Conservation (phyloP, 495 filamentous ascomycete species). For the Neurospora tetrasperma region DNA sequence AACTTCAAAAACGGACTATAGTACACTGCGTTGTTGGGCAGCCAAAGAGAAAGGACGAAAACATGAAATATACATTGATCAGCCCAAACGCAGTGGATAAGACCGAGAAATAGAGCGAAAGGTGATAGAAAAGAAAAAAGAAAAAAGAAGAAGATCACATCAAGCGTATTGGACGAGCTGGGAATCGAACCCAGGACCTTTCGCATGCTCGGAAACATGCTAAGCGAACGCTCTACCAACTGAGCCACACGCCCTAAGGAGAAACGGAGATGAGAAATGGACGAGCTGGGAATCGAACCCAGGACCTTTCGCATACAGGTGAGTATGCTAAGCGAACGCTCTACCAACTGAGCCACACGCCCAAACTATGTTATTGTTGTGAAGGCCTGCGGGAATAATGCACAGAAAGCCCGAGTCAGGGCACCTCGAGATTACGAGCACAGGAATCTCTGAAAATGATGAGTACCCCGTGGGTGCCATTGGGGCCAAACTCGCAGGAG, state of each 20-base stretch:
- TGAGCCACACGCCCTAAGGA: neutral
- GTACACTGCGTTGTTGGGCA: too few species aligned
- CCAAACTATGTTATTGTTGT: too few species aligned
- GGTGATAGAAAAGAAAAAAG: neutral
- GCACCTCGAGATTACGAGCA: too few species aligned
- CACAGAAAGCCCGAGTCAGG: too few species aligned
- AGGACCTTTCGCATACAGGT: neutral
- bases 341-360: neutral
- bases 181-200: neutral
- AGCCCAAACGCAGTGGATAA: too few species aligned
- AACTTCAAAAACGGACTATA: too few species aligned
- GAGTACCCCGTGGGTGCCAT: neutral
- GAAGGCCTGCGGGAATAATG: too few species aligned
- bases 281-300: slow-evolving; percentile 1
- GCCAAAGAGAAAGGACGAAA: too few species aligned
- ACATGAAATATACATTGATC: too few species aligned
- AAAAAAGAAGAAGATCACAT: neutral
- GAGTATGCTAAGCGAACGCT: slow-evolving; percentile 1
- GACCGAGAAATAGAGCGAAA: too few species aligned
- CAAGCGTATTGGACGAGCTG: neutral
- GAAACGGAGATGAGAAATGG: too few species aligned
- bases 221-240: slow-evolving; percentile 1
- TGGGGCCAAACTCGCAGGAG: neutral
- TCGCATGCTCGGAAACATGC: neutral
- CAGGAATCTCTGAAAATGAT: neutral